Percentiles rank a stretch among this genome's conserved stretches.
Evolutionary conservation across 306 rosid species (phyloP).

Genomic region (Gynostemma pentaphyllum): DNA sequence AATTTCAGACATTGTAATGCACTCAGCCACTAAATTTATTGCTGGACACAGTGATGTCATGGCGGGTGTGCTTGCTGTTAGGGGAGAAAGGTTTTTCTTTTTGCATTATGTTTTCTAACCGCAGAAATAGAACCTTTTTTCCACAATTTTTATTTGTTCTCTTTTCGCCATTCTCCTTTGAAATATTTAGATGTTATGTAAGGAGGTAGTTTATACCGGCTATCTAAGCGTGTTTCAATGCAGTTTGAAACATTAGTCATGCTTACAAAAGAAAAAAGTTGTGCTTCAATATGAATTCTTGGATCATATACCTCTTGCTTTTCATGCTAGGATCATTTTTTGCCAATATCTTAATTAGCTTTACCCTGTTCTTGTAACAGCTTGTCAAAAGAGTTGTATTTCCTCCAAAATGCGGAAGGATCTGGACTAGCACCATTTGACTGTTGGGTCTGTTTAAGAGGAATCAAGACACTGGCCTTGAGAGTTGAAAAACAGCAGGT

Average conservation of each 20-base stretch:
- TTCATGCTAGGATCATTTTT: neutral
- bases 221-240: too few relatives aligned
- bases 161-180: neutral
- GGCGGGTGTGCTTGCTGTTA: slow-evolving; percentile 94
- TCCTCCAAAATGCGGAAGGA: slow-evolving; percentile 85
- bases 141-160: neutral
- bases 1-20: slow-evolving; percentile 75
- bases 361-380: slow-evolving; percentile 23
- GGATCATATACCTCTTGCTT: neutral
- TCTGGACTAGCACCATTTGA: slow-evolving; percentile 89
- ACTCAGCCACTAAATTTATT: slow-evolving; percentile 91
- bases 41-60: slow-evolving; percentile 82
- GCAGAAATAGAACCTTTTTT: neutral
- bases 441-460: slow-evolving; percentile 80
- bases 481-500: slow-evolving; percentile 96
- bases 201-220: too few relatives aligned
- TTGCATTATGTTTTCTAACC: slow-evolving; percentile 16
- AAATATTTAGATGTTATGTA: too few relatives aligned
- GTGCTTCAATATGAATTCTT: neutral
- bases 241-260: neutral
- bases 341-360: neutral
- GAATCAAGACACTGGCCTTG: slow-evolving; percentile 85
- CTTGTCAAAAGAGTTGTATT: slow-evolving; percentile 73
- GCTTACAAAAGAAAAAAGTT: neutral
- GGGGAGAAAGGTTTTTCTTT: slow-evolving; percentile 55